Base-by-base conservation (phyloP, 1,139 yeast genomes). In the Kazachstania sp. region DNA sequence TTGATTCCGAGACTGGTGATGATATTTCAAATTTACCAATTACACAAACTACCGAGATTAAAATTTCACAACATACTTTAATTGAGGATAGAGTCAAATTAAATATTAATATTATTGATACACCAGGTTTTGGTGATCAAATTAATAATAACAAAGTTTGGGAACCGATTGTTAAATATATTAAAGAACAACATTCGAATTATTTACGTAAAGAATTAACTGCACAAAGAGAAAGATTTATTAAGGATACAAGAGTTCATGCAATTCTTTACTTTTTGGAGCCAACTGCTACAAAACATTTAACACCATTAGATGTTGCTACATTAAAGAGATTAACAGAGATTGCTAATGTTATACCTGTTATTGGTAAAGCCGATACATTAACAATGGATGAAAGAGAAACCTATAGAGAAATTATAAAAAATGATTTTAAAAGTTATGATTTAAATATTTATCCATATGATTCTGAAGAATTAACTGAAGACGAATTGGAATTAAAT, bases 121-220 rank as follows among this genome's bases (percentile, higher is more conserved):
- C 97, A 8, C 97, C 97, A 12, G 98, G 98, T 8, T 92, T 87
- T 71, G 97, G 96, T 37, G 98, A 92, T 71, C 95, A 86, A 69
- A 84, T 92, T 59, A 87, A 92, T 71, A 92, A 92, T 69, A 95
- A 88, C 61, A 84, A 85, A 68, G 92, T 90, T 63, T 92, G 97
- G 97, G 97, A 92, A 59, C 97, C 97, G 41, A 83, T 92, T 58
- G 83, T 90, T 58, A 88, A 87, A 70, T 90, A 90, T 69, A 87
- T 92, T 65, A 88, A 90, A 71, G 98, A 92, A 67, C 98, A 92
- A 71, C 95, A 92, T 68, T 85, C 95, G 32, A 85, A 83, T 61
- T 92, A 86, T 66, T 76, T 92, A 65, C 83, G 97, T 70, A 86
- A 86, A 68, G 98, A 92, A 71, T 81, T 92, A 66, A 92, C 97